These are phyloP conservation scores for Penicillium thymicola DNA, from an alignment of 2,329 filamentous ascomycete species.

Conservation along the genomic window DNA sequence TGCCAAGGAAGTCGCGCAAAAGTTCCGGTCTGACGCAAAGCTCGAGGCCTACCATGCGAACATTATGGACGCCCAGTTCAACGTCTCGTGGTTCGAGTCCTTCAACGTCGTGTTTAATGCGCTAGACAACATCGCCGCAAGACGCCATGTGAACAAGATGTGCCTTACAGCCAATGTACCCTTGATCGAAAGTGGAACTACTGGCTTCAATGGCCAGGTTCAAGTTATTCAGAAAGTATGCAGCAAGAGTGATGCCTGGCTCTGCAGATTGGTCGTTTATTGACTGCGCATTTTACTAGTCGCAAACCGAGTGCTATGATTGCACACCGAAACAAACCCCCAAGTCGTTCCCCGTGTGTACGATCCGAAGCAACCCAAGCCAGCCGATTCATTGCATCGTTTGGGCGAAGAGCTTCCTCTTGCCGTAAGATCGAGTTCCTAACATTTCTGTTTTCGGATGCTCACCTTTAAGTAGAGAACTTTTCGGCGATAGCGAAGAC, in stretches of 20 bases:
- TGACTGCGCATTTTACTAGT: slow-evolving; percentile 42
- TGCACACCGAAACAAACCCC: slow-evolving; percentile 86
- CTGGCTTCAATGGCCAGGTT: slow-evolving; percentile 95
- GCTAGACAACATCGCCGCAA: slow-evolving; percentile 88
- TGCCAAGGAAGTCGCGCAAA: slow-evolving; percentile 84
- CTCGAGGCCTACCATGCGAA: slow-evolving; percentile 90
- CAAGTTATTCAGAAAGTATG: slow-evolving; percentile 83
- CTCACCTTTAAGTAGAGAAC: slow-evolving; percentile 55
- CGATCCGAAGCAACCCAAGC: slow-evolving; percentile 91
- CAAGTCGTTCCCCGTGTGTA: slow-evolving; percentile 93
- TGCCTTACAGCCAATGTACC: slow-evolving; percentile 87
- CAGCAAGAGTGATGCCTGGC: not conserved
- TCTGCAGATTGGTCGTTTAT: not conserved
- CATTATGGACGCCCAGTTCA: slow-evolving; percentile 86
- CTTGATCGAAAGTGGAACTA: slow-evolving; percentile 93
- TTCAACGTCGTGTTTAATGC: slow-evolving; percentile 95
- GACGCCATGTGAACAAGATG: slow-evolving; percentile 96
- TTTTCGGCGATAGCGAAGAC: slow-evolving; percentile 90
- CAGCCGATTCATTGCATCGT: slow-evolving; percentile 99
- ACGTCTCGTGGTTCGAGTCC: slow-evolving; percentile 77
- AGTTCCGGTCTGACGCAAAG: slow-evolving; percentile 84
- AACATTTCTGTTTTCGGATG: fast-evolving
- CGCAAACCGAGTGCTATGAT: slow-evolving; percentile 91
- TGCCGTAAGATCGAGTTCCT: slow-evolving; percentile 56
- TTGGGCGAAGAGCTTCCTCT: slow-evolving; percentile 94